Evolutionary conservation across 768 basidiomycete genomes (phyloP).

Genomic region (Hygrophoropsis aurantiaca): DNA sequence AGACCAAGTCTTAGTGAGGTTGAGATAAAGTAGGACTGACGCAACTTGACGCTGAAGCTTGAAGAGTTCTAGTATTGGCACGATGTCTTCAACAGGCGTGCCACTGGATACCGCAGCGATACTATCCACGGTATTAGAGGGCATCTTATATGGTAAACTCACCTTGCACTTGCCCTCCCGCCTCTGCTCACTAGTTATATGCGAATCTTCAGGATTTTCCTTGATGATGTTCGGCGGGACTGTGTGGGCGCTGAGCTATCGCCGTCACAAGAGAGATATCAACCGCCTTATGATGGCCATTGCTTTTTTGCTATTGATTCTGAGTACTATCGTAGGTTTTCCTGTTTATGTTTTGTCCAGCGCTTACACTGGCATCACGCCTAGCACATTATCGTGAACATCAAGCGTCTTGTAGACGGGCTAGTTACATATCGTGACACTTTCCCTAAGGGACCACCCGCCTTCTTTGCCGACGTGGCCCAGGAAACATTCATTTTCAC

Average conservation of each 20-base stretch:
- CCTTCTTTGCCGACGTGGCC: slow-evolving; percentile 1
- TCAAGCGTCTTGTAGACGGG: neutral
- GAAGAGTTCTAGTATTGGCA: no score
- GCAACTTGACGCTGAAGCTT: no score
- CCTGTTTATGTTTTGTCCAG: neutral
- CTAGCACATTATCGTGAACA: slow-evolving; percentile 1
- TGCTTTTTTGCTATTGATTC: slow-evolving; percentile 1
- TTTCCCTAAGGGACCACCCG: neutral
- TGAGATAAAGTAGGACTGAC: no score
- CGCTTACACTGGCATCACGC: no score
- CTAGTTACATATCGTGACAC: neutral
- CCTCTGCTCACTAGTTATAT: slow-evolving; percentile 1
- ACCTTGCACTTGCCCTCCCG: neutral
- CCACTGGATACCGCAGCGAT: slow-evolving; percentile 21
- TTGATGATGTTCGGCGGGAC: slow-evolving; percentile 5
- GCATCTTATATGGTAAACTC: slow-evolving; percentile 23
- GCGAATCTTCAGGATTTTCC: slow-evolving; percentile 10
- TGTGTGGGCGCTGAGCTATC: slow-evolving; percentile 4
- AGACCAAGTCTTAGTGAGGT: no score
- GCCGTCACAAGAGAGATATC: neutral
- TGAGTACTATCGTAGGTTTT: slow-evolving; percentile 3
- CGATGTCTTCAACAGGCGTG: slow-evolving; percentile 2
- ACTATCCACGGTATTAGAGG: slow-evolving; percentile 24
- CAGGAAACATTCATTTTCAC: slow-evolving; percentile 4
- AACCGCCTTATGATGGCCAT: neutral